A percentile compares a stretch with the other conserved stretches of the same genome.
phyloP scores from a whole-genome alignment of 1,139 yeast species.

The Saccharomycopsis phalli region DNA sequence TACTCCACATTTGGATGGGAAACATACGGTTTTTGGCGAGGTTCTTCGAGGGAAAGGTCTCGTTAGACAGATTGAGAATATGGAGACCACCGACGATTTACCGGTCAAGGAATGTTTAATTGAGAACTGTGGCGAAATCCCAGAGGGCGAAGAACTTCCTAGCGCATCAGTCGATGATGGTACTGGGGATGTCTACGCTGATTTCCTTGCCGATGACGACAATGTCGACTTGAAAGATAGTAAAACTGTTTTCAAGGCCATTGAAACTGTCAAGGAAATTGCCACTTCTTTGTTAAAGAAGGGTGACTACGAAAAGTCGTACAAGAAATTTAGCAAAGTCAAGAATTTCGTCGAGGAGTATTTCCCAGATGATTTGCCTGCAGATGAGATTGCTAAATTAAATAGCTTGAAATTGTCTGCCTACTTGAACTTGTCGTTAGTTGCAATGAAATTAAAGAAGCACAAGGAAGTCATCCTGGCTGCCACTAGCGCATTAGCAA shows the following conservation, averaged over 20 bases:
- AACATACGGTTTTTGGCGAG: conserved; percentile 94
- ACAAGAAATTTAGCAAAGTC: conserved; percentile 65
- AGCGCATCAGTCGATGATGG: conserved; percentile 55
- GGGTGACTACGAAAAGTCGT: conserved; percentile 48
- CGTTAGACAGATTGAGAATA: conserved; percentile 83
- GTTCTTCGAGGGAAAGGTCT: conserved; percentile 83
- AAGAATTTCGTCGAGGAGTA: conserved; percentile 59
- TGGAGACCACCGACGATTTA: conserved; percentile 77
- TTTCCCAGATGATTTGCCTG: conserved; percentile 61
- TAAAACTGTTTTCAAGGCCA: conserved; percentile 58
- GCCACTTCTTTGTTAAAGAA: conserved; percentile 71
- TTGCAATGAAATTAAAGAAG: conserved; percentile 56
- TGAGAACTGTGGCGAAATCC: conserved; percentile 71
- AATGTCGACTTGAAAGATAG: conserved; percentile 51
- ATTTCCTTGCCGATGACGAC: conserved; percentile 64
- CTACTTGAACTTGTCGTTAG: conserved; percentile 65
- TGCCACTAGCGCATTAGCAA: conserved; percentile 58
- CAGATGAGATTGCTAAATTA: conserved; percentile 39
- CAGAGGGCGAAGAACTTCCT: conserved; percentile 34
- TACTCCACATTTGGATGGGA: conserved; percentile 81
- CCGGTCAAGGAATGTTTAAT: conserved; percentile 72
- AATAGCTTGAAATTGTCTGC: conserved; percentile 52
- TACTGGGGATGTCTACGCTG: conserved; percentile 81
- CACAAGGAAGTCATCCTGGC: conserved; percentile 50
- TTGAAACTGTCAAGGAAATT: conserved; percentile 58